Base-by-base conservation (phyloP, 2,329 filamentous ascomycete species). In the Hysterium pulicare region DNA sequence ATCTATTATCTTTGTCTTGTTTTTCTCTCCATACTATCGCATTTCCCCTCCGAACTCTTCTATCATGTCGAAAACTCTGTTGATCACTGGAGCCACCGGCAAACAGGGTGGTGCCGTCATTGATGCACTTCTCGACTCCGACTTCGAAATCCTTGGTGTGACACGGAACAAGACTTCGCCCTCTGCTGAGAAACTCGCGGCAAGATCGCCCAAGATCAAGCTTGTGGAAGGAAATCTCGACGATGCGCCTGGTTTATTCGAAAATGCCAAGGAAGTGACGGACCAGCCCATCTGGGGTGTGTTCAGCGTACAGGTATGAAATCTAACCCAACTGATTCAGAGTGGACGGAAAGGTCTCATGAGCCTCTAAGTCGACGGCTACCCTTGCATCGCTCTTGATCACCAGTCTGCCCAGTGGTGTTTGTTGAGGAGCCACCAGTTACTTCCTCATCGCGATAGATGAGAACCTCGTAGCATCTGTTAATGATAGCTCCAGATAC, bases 161-260 rank as follows among this genome's bases (percentile, higher is more conserved):
- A 82, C 78, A 2, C 72, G 80, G 42, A 69, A 81, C 48, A 50
- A 71, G 1, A 55, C 66, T 26, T 78, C 76, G 0, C 40, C 61
- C 3, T 70, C 70, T 1, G 76, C 79, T 1, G 68, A 79, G 53
- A 70, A 65, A 17, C 71, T 80, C 8, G 51, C 61, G 4, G 42
- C 64, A 7, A 66, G 72, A 47, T 74, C 71, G 0, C 40, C 65
- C 10, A 73, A 70, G 15, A 72, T 83, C 54, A 74, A 70, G 28
- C 50, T 83, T 1, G 66, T 83, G 3, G 63, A 77, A 39, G 79
- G 79, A 1, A 67, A 83, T 44, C 64, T 82, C 2, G 66, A 78
- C 39, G 59, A 79, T 15, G 58, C 73, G 0, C 63, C 66, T 0
- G 61, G 55, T 0, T 67, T 82, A n/a, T 82, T 83, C 53, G 46